Base-by-base conservation (phyloP, 1,139 yeast genomes). In the Diutina scorzettiae region DNA sequence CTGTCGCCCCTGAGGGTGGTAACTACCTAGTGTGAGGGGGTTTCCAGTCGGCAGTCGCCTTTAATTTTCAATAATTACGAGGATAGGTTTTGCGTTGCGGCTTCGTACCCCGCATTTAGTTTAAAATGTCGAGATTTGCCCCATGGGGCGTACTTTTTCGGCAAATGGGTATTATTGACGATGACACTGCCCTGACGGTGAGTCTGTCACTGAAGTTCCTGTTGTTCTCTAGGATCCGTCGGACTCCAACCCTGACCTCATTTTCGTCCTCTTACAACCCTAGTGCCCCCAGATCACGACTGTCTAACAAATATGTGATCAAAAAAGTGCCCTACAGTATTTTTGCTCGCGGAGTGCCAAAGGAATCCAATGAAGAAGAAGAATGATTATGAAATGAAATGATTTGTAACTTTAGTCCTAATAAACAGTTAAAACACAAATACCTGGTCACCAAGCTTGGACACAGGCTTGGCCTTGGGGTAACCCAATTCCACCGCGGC, bases 381-480 rank as follows among this genome's bases (percentile, higher is more conserved):
- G 21, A 34, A n/a, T 3, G 8, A 20, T 23, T 6, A 23, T 16
- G 29, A 34, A 24, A 9, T 9, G 27, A 24, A 24, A 24, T 12
- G 12, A 12, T 24, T 9, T 24, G 27, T 24, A 12, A 9, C 8
- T 24, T 24, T 9, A 18, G 31, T 5, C 8, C 6, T n/a, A 28
- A 14, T 9, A n/a, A n/a, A n/a, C 30, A 20, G 4, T 57, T 71
- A 87, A 56, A 87, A 87, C 25, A 82, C 82, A 64, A 91, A 91
- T 28, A 89, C 84, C 64, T 87, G 95, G 64, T 93, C 97, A 45
- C 87, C 95, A 56, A 85, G 73, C 66, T 87, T 87, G 43, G 95
- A 81, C 30, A 89, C 87, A 4, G 96, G 93, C 63, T 78, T 82
- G 45, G 96, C 89, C 73, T 86, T 87, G 43, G 75, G 74, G 63